Base-by-base conservation (phyloP, 768 basidiomycete genomes). In the Russula earlei region DNA sequence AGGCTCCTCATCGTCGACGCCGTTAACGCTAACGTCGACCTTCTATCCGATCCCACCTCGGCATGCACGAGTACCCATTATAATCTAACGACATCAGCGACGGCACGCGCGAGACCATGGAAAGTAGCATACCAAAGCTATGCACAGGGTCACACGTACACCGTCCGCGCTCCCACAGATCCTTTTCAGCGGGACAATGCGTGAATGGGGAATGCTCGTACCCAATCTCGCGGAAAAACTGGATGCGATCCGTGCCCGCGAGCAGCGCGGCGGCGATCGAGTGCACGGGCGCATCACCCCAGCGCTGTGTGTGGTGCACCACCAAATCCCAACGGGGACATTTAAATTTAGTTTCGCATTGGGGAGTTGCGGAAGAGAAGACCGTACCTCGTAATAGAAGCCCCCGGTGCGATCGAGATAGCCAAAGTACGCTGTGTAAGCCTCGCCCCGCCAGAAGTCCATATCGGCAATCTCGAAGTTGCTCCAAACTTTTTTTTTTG, bases 401-500 rank as follows among this genome's bases (percentile, higher is more conserved):
- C 91, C 91, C 52, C 92, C 92, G 41, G 76, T 75, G 52, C 77
- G 65, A 52, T 95, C 92, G 19, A 95, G 74, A 67, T 80, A 80
- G 42, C 91, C 84, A 62, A 94, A 95, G 74, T 82, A 95, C 62
- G 85, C 81, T 55, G 72, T 74, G 67, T 96, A 96, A 3, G 84
- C 83, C 57, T 92, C 84, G 14, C 83, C 71, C 62, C 91, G 76
- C 89, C 89, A 93, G 57, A 94, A 80, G 58, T 88, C 83, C 58
- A 94, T 76, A 64, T 83, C 78, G 5, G 77, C 92, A 56, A 96
- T 95, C 68, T 95, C 92, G 64, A 95, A 95, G 69, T 93, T 96
- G 62, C 84, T 88, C 91, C 91, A 93, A 74, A 90, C 88, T 90
- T n/a, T n/a, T n/a, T n/a, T n/a, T n/a, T n/a, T 76, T 72, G 64